Evolutionary conservation across 768 basidiomycete genomes (phyloP), one percentile per base, ranked within the genome.

Genomic region (Russula abietina): DNA sequence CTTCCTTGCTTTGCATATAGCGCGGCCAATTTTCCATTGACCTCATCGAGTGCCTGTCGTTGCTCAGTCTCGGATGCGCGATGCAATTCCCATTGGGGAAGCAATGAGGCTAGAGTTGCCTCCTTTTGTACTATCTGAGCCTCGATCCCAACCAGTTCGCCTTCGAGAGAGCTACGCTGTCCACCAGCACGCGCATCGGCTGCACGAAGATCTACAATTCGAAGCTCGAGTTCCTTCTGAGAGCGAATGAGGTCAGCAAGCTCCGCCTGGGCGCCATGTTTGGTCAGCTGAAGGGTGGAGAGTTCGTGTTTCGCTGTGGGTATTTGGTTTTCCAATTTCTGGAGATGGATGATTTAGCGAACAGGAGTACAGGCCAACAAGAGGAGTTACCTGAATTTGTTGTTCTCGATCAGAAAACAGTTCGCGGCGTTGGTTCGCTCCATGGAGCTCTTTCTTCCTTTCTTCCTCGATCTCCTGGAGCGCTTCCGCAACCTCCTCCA

Each of bases 1-100:
- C 97, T 88, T 2, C 94, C 94, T 72, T 93, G 93, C 71, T 98
- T 98, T 2, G 89, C 87, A 70, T 88, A 93, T 1, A 99, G 78
- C 0, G 88, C 83, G 0, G 82, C 79, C 3, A 98, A 75, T 51
- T 79, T 81, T 1, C 89, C 86, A 55, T 82, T 84, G 0, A 86
- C 85, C 45, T 87, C 84, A 64, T 95, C 93, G 66, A 97, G 78
- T 30, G 78, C 81, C 53, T 83, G 81, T 70, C 83, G 82, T 75
- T 87, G 84, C 50, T 79, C 70, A 51, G 71, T 74, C 74, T 82
- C 86, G 49, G 70, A 75, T 2, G 71, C 73, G 43, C 84, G 79
- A 22, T 82, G 78, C 19, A 77, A 76, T 70, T 85, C 85, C 84
- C 89, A 94, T 48, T 83, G 79, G 0, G 94, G 91, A 12, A 83